phyloP scores from a whole-genome alignment of 768 basidiomycete genomes.

The Leccinum sublutescens region DNA sequence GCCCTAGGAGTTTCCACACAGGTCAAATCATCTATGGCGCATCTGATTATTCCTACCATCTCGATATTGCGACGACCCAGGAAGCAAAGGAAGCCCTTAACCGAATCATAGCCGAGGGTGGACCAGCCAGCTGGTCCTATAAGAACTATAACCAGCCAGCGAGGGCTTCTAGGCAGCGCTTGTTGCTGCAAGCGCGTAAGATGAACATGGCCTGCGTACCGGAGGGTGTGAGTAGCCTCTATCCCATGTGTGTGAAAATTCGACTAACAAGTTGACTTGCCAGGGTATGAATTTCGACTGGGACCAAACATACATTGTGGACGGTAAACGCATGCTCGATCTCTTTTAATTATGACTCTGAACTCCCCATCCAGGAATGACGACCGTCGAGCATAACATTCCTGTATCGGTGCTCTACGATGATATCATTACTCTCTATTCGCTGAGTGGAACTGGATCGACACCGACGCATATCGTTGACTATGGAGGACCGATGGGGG shows the following conservation, averaged over 20 bases:
- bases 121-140: slow-evolving; percentile 67
- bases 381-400: slow-evolving; percentile 69
- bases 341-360: background rate
- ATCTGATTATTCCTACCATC: slow-evolving; percentile 54
- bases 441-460: slow-evolving; percentile 64
- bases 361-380: slow-evolving; percentile 53
- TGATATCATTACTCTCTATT: slow-evolving; percentile 61
- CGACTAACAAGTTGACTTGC: background rate
- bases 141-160: slow-evolving; percentile 79
- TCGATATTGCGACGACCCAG: slow-evolving; percentile 59
- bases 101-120: slow-evolving; percentile 71
- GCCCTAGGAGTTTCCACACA: slow-evolving; percentile 71
- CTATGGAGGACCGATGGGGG: slow-evolving; percentile 71
- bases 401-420: slow-evolving; percentile 66
- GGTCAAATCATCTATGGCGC: slow-evolving; percentile 54
- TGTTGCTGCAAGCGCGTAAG: slow-evolving; percentile 59
- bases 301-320: slow-evolving; percentile 75
- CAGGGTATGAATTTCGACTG: slow-evolving; percentile 76
- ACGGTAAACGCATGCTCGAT: slow-evolving; percentile 45
- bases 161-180: slow-evolving; percentile 64
- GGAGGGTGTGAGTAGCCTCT: slow-evolving; percentile 49
- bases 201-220: slow-evolving; percentile 71
- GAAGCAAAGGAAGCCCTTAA: slow-evolving; percentile 66
- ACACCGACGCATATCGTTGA: slow-evolving; percentile 78
- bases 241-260: background rate